Base-by-base conservation (phyloP, 2,329 filamentous ascomycete species). In the Hirsutella thompsonii region DNA sequence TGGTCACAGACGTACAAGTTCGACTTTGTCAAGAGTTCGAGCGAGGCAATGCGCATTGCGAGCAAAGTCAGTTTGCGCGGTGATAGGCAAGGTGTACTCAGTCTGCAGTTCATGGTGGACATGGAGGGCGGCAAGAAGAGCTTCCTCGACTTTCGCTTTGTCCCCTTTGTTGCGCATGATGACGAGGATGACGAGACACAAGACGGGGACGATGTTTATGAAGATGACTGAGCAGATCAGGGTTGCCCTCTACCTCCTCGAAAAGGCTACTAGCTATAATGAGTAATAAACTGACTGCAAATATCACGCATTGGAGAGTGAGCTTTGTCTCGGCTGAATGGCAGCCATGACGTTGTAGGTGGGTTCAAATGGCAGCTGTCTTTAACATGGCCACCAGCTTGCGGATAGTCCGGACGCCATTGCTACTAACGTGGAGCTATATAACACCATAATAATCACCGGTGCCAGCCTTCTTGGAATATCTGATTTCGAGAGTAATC, bases 31-130 rank as follows among this genome's bases (percentile, higher is more conserved):
- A 88, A 85, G 58, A 83, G 83, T 48, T 89, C 90, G 0, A 79
- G 79, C 36, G 81, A 90, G 48, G 90, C 92, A n/a, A 96, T 98
- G 90, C 79, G 81, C 36, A 76, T 88, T 30, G 87, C 89, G 4
- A 89, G 76, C 53, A 98, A 96, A 62, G 89, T 96, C 43, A 94
- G 88, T 56, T 73, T 98, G 46, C 73, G 92, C 14, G 82, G 87
- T 0, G 92, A 98, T 60, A 71, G 75, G 2, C 86, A 94, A 56
- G 90, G 92, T 0, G 90, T 98, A 23, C 61, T 98, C 48, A 95
- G 86, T 60, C 64, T 96, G 57, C 92, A 98, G 56, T 95, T 96
- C 54, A 92, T 98, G 83, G 81, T 98, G 14, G 87, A 95, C 56
- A 70, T 89, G 34, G 86, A 92, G 46, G 74, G 74, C 6, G 72